Evolutionary conservation across 441 rosid species (phyloP).

Genomic region (Macaranga tanarius): DNA sequence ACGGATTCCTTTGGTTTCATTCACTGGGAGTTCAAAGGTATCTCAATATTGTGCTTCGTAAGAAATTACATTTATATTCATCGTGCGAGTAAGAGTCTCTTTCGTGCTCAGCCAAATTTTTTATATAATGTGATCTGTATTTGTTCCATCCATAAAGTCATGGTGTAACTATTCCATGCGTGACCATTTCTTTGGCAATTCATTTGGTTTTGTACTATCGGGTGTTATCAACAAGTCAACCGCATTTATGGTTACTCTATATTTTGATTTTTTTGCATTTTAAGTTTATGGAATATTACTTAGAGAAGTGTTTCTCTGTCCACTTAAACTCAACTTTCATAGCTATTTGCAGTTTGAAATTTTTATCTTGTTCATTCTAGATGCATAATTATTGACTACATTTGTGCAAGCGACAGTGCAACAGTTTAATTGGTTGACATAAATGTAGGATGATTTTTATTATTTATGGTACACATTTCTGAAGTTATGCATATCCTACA

Average conservation of each 20-base stretch:
- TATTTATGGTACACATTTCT: neutral
- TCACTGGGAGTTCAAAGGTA: conserved; percentile 96
- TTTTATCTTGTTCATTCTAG: neutral
- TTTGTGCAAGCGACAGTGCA: neutral
- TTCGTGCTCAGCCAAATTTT: neutral
- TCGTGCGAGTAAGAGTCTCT: neutral
- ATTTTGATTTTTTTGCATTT: neutral
- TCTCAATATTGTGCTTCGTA: conserved; percentile 9
- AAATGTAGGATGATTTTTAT: neutral
- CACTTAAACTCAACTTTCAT: neutral
- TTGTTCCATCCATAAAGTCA: neutral
- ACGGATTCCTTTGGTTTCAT: conserved; percentile 80
- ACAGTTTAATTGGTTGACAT: neutral
- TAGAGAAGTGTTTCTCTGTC: neutral
- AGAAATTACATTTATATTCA: neutral
- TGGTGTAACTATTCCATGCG: neutral
- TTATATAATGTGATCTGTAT: neutral
- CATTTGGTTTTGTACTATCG: neutral
- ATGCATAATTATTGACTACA: neutral
- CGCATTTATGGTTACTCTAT: neutral
- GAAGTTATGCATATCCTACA: conserved; percentile 20
- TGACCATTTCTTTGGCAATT: neutral
- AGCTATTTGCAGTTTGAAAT: neutral
- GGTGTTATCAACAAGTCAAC: neutral
- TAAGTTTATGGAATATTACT: neutral